Percentiles rank a stretch among this genome's conserved stretches.
Conservation (phyloP, 2,329 filamentous ascomycete species). For the Venturiaceae sp. region DNA sequence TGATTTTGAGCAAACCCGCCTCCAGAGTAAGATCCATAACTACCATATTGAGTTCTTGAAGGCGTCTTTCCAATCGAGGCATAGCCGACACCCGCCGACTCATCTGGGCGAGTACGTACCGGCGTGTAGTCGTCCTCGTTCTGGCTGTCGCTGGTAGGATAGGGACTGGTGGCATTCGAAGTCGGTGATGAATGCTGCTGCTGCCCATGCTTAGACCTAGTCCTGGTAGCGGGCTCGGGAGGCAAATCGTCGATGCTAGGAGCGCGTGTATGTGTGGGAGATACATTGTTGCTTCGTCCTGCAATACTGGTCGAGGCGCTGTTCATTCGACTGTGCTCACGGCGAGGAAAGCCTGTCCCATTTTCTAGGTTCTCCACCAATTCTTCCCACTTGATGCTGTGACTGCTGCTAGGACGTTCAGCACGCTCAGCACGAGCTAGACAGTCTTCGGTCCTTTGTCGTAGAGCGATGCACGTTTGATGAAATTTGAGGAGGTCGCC, state of each 20-base stretch:
- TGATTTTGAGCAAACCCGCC: neutral
- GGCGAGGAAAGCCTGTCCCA: neutral
- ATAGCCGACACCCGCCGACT: neutral
- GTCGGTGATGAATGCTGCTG: constrained; percentile 1
- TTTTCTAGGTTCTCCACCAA: constrained; percentile 16
- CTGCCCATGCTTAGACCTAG: neutral
- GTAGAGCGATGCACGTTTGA: constrained; percentile 35
- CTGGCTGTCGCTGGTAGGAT: constrained; percentile 3
- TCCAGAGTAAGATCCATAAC: neutral
- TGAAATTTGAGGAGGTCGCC: constrained; percentile 41
- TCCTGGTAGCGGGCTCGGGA: neutral
- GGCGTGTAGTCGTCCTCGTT: neutral
- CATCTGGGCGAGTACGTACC: neutral
- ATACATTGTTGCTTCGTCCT: neutral
- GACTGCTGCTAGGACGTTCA: constrained; percentile 37
- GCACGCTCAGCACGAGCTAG: constrained; percentile 42
- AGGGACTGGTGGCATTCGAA: neutral
- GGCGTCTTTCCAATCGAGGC: neutral
- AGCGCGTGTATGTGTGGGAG: neutral
- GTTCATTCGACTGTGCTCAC: constrained; percentile 1
- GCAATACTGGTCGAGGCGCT: constrained; percentile 1
- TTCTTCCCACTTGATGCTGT: constrained; percentile 43
- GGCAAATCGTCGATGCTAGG: neutral
- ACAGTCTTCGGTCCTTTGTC: constrained; percentile 39
- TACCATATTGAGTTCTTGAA: neutral